Conservation (phyloP, 305 asterid species). For the Lippia alba region DNA sequence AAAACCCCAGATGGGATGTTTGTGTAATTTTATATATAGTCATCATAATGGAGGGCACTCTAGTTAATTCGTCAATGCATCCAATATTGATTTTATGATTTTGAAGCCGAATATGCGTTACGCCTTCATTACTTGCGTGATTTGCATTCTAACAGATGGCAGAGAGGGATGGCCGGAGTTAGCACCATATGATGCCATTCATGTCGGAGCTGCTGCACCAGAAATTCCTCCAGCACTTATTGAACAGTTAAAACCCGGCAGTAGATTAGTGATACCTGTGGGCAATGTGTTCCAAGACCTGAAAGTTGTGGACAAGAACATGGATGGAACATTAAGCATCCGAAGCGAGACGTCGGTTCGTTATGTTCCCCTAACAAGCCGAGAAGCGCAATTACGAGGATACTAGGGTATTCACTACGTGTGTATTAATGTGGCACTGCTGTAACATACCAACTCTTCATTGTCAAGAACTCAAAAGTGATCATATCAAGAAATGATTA, state of each 20-base stretch:
- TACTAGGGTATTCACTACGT: slow-evolving; percentile 4
- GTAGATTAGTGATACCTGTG: slow-evolving; percentile 93
- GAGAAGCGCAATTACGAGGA: slow-evolving; percentile 68
- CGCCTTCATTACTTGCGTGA: neutral
- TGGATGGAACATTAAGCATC: slow-evolving; percentile 63
- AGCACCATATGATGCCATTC: slow-evolving; percentile 92
- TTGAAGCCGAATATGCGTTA: neutral
- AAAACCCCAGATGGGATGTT: too few species aligned
- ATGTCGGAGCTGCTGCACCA: slow-evolving; percentile 93
- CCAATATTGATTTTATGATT: neutral
- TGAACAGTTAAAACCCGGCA: slow-evolving; percentile 89
- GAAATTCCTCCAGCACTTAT: slow-evolving; percentile 82
- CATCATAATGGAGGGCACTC: too few species aligned
- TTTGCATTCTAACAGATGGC: slow-evolving; percentile 58
- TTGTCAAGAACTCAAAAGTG: too few species aligned
- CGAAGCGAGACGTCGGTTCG: slow-evolving; percentile 76
- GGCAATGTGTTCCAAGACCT: slow-evolving; percentile 78
- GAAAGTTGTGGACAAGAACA: slow-evolving; percentile 79
- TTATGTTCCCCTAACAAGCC: slow-evolving; percentile 76
- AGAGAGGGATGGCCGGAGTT: slow-evolving; percentile 75
- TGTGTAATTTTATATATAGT: too few species aligned
- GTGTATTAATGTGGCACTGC: neutral
- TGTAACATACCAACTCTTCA: slow-evolving; percentile 2
- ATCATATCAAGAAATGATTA: too few species aligned
- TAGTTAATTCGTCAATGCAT: neutral